Evolutionary conservation across 495 filamentous ascomycete species (phyloP).

Genomic region (Stereocaulon alpinum): DNA sequence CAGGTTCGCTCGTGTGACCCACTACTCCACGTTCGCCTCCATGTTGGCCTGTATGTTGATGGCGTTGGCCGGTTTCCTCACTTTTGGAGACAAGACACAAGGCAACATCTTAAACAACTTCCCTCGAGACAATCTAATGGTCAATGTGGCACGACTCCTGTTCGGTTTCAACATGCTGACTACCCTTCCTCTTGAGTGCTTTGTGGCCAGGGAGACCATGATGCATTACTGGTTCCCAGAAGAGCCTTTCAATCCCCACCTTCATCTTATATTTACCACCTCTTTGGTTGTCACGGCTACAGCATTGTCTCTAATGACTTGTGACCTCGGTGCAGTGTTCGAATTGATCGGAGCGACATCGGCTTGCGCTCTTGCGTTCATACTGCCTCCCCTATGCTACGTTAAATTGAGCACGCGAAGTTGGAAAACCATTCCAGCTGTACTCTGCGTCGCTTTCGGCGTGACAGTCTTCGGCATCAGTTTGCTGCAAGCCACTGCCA

Average conservation of each 20-base stretch:
- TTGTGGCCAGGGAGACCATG: conserved; percentile 96
- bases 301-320: conserved; percentile 67
- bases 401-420: conserved; percentile 75
- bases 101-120: conserved; percentile 99
- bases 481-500: conserved; percentile 59
- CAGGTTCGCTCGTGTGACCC: conserved; percentile 83
- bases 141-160: conserved; percentile 88
- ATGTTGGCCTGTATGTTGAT: conserved; percentile 81
- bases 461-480: conserved; percentile 72
- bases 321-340: conserved; percentile 88
- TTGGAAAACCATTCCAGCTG: conserved; percentile 65
- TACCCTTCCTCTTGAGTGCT: conserved; percentile 88
- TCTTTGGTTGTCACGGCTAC: conserved; percentile 63
- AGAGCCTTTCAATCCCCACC: conserved; percentile 68
- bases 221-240: conserved; percentile 81
- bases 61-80: conserved; percentile 83
- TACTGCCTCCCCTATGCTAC: conserved; percentile 88
- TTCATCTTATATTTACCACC: conserved; percentile 78
- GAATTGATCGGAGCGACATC: conserved; percentile 92
- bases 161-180: conserved; percentile 99
- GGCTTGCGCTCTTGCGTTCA: conserved; percentile 88
- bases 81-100: conserved; percentile 80
- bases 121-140: conserved; percentile 74
- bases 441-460: conserved; percentile 63
- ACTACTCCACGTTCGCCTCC: conserved; percentile 80